Percentiles rank a stretch among this genome's conserved stretches.
Evolutionary conservation across 1,284 basidiomycete genomes (phyloP).

Genomic region (Neolentinus lepideus): DNA sequence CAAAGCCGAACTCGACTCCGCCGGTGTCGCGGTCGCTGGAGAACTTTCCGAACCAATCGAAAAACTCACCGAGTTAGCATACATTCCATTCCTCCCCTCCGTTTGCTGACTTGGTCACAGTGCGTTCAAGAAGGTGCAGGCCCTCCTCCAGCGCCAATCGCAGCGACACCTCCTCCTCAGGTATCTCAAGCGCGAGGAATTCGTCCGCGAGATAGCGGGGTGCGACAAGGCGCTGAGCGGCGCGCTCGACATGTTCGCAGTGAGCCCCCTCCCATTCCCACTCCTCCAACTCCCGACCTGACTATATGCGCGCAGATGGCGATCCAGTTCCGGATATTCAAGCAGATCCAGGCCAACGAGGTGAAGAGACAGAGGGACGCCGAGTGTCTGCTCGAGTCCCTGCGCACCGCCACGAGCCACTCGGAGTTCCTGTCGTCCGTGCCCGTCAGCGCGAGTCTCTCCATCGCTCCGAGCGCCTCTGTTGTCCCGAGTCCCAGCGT

Average conservation of each 20-base stretch:
- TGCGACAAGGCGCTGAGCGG: slow-evolving; percentile 51
- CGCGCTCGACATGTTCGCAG: slow-evolving; percentile 50
- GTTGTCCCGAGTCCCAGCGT: no score
- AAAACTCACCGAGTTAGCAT: slow-evolving; percentile 43
- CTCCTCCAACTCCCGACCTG: not conserved
- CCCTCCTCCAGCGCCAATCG: slow-evolving; percentile 51
- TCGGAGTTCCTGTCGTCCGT: no score
- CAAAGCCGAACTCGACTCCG: slow-evolving; percentile 34
- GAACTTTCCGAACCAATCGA: slow-evolving; percentile 32
- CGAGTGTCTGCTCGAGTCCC: not conserved
- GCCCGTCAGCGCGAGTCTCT: no score
- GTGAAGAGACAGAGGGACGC: slow-evolving; percentile 19
- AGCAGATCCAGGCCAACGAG: slow-evolving; percentile 38
- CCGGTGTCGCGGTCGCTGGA: slow-evolving; percentile 27
- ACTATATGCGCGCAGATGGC: slow-evolving; percentile 23
- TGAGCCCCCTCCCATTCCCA: slow-evolving; percentile 22
- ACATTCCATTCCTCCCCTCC: no score
- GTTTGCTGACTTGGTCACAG: no score
- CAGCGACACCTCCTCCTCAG: slow-evolving; percentile 70
- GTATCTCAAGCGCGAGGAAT: slow-evolving; percentile 72
- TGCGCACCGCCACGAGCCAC: not conserved
- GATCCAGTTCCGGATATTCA: slow-evolving; percentile 56
- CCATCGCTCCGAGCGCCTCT: no score
- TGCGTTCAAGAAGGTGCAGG: slow-evolving; percentile 35
- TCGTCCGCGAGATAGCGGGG: slow-evolving; percentile 41